Percentiles rank a stretch among this genome's conserved stretches.
These are phyloP conservation scores for Curvularia verruculosa DNA, from an alignment of 2,329 filamentous ascomycete genomes.

Conservation along the genomic window DNA sequence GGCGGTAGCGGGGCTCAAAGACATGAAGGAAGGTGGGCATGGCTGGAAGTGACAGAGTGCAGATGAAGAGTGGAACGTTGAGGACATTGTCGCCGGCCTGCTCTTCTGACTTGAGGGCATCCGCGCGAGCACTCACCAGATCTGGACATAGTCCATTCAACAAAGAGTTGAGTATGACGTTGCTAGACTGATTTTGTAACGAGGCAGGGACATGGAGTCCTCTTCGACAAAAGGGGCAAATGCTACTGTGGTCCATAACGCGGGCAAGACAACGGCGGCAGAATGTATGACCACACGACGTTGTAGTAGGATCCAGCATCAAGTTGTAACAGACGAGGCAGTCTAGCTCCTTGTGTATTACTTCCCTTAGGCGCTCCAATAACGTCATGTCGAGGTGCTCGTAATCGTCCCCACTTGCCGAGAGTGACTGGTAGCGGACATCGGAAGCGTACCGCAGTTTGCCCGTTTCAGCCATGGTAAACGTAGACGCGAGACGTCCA, in stretches of 20 bases:
- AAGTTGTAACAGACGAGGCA: constrained; percentile 88
- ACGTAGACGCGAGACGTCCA: constrained; percentile 69
- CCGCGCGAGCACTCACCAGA: constrained; percentile 64
- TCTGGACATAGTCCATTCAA: constrained; percentile 71
- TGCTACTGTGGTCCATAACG: constrained; percentile 75
- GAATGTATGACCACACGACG: constrained; percentile 86
- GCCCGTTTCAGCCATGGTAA: constrained; percentile 67
- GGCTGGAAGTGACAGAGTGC: constrained; percentile 78
- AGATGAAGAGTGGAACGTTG: constrained; percentile 74
- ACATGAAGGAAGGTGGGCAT: constrained; percentile 86
- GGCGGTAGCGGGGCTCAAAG: constrained; percentile 88
- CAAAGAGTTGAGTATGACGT: constrained; percentile 67
- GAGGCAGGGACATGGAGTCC: constrained; percentile 62
- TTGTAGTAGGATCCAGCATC: constrained; percentile 82
- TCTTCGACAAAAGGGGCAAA: constrained; percentile 82
- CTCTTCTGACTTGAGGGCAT: constrained; percentile 64
- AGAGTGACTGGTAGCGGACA: constrained; percentile 56
- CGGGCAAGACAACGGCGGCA: constrained; percentile 80
- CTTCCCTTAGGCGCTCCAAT: constrained; percentile 65
- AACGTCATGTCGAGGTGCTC: constrained; percentile 56
- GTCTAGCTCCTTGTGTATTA: constrained; percentile 73
- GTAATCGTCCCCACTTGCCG: constrained; percentile 46
- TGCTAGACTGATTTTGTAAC: constrained; percentile 60
- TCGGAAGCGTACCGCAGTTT: constrained; percentile 64
- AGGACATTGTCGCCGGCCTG: constrained; percentile 61